Conservation (phyloP, 176 grass and related monocot genomes). For the Oryza australiensis region DNA sequence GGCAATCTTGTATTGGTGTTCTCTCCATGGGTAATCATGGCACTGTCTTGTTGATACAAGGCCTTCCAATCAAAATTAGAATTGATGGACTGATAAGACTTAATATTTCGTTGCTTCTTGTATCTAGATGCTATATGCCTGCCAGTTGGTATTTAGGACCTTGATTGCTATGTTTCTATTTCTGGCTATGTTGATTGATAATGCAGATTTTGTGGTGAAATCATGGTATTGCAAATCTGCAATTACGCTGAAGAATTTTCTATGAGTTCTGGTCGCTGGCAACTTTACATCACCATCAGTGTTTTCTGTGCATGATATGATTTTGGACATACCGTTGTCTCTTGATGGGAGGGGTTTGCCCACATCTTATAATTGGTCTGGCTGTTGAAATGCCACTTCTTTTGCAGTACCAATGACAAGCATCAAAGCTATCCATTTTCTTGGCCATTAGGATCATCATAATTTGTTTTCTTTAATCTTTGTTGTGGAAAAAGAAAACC, state of each 20-base stretch:
- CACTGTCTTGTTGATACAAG: no score
- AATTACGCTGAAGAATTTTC: neutral
- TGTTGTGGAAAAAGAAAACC: neutral
- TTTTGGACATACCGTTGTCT: neutral
- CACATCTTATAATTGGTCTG: neutral
- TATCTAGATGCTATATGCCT: neutral
- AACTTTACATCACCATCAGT: neutral
- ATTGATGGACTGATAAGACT: no score
- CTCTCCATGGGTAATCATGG: no score
- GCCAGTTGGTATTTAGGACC: neutral
- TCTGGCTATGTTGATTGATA: neutral
- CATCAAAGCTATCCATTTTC: neutral
- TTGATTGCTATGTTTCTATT: neutral
- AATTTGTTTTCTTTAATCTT: neutral
- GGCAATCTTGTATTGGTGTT: no score
- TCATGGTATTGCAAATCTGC: neutral
- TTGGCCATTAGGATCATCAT: neutral
- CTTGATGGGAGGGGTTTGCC: neutral
- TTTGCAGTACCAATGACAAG: neutral
- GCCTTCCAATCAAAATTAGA: no score
- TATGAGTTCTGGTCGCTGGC: neutral
- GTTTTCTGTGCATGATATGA: neutral
- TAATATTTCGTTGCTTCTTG: no score
- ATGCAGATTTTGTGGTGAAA: constrained; percentile 8
- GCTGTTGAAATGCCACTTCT: neutral